phyloP scores from a whole-genome alignment of 345 rosid genomes.

The Sisymbrium altissimum region DNA sequence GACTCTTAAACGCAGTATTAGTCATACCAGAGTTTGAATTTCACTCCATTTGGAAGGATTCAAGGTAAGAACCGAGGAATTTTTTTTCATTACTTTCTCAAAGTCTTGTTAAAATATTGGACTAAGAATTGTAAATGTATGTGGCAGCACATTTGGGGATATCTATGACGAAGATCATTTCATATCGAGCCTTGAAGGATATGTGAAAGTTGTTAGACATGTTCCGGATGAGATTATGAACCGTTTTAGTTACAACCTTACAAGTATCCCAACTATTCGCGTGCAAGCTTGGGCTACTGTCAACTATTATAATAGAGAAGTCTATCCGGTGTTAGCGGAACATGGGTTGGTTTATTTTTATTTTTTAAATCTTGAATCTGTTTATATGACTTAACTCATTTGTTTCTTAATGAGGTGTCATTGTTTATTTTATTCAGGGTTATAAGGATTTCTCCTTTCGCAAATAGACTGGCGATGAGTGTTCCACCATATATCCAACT shows the following conservation, averaged over 20 bases:
- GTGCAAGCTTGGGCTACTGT: constrained; percentile 82
- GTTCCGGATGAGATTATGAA: constrained; percentile 67
- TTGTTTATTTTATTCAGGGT: constrained; percentile 52
- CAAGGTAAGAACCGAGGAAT: constrained; percentile 50
- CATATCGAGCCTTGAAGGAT: constrained; percentile 59
- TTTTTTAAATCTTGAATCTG: neutral
- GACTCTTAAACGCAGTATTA: constrained; percentile 73
- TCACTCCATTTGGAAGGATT: constrained; percentile 83
- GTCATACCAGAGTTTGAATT: constrained; percentile 81
- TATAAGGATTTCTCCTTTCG: constrained; percentile 81
- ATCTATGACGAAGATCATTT: constrained; percentile 84
- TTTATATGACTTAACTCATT: neutral
- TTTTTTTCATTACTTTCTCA: neutral
- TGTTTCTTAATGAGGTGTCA: neutral
- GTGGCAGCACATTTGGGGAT: constrained; percentile 71
- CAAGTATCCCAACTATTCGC: constrained; percentile 59
- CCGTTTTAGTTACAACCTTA: constrained; percentile 51
- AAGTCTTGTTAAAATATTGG: neutral
- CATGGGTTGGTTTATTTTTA: constrained; percentile 54
- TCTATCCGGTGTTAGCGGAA: constrained; percentile 61
- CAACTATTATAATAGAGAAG: constrained; percentile 58
- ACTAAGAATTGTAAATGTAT: constrained; percentile 16
- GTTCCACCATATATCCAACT: constrained; percentile 81
- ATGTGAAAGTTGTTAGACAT: constrained; percentile 67
- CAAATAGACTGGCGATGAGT: constrained; percentile 95